Evolutionary conservation across 1,139 yeast genomes (phyloP), one percentile per base, ranked within the genome.

Genomic region (Eremothecium gossypii): DNA sequence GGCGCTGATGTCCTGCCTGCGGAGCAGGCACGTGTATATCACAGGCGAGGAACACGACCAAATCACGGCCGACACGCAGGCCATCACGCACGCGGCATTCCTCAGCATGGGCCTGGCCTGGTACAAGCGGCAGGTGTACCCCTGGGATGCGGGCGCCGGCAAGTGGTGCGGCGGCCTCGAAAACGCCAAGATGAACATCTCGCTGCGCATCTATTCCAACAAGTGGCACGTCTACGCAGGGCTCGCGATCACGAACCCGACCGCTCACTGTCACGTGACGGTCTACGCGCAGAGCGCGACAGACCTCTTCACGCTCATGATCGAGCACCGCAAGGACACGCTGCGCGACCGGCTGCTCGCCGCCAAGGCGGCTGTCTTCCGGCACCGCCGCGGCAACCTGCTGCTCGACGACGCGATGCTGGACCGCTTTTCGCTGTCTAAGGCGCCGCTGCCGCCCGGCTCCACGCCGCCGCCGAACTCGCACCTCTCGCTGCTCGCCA

Each of bases 191-290:
- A 84, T 89, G 60, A 91, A 91, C 61, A 87, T 91, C 40, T 83
- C 97, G 1, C 67, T 91, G 57, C 71, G 98, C 50, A 91, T 91
- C 37, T 91, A 73, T 62, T 79, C 95, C 27, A 91, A 89, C 65
- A 87, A 89, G 63, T 91, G 96, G 95, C 98, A 91, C 58, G 98
- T 91, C 20, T 91, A 91, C 59, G 98, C 98, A 4, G 98, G 98
- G 0, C 70, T 91, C 53, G 96, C 97, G 8, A 89, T 91, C 48
- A 83, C 96, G 2, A 91, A 91, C 58, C 96, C 96, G 0, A 77
- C 91, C 27, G 97, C 98, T 0, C 96, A 89, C 57, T 76, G 74
- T 33, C 98, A 91, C 63, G 83, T 93, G 14, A 70, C 85, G 47
- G 97, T 89, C 60, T 91, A 89, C 59, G 84, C 97, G 2, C 74